These are phyloP conservation scores for Tricholoma sp. DNA, from an alignment of 768 basidiomycete species.

Conservation along the genomic window DNA sequence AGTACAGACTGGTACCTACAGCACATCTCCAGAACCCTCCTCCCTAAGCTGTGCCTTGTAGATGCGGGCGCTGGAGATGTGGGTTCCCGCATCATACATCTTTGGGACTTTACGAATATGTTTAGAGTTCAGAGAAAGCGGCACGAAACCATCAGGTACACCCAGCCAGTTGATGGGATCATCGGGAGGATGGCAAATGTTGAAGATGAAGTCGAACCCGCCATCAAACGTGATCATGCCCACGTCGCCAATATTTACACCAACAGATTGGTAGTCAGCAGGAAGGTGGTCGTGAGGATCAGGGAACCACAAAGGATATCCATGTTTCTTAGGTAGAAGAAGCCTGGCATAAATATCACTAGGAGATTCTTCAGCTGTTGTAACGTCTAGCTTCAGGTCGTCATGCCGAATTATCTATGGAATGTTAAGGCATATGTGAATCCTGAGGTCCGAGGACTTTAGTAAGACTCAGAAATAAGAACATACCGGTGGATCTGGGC, in stretches of 20 bases:
- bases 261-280: slow-evolving; percentile 13
- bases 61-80: neutral
- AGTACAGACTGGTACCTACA: neutral
- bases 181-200: slow-evolving; percentile 10
- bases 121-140: neutral
- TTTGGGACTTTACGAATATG: neutral
- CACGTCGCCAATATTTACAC: slow-evolving; percentile 19
- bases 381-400: no score
- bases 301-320: slow-evolving; percentile 29
- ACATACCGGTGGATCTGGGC: no score
- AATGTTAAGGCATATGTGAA: no score
- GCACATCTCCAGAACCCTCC: neutral
- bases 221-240: slow-evolving; percentile 18
- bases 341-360: slow-evolving; percentile 6
- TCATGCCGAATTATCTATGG: no score
- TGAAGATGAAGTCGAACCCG: slow-evolving; percentile 17
- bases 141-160: slow-evolving; percentile 12
- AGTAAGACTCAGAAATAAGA: no score
- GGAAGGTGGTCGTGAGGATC: slow-evolving; percentile 19
- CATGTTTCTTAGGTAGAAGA: slow-evolving; percentile 17
- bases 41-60: neutral
- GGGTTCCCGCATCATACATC: neutral
- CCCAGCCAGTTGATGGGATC: slow-evolving; percentile 13
- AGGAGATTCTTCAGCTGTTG: no score
- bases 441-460: no score